Conservation (phyloP, 129 eudicot species). For the Scalesia atractyloides region DNA sequence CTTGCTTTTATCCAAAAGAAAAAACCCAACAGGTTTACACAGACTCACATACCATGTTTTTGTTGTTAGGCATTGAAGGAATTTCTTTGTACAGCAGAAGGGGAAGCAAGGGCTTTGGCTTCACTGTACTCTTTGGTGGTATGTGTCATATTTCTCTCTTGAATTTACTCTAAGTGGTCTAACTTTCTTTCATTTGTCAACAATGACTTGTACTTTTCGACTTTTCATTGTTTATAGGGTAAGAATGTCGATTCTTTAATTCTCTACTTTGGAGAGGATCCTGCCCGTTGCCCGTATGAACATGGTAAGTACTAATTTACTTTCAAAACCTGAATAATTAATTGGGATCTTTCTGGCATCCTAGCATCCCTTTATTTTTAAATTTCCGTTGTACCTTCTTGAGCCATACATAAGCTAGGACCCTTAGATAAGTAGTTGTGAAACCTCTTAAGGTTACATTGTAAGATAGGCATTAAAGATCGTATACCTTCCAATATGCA, state of each 20-base stretch:
- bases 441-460: too few species aligned
- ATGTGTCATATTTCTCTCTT: constrained; percentile 28
- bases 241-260: constrained; percentile 84
- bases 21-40: too few species aligned
- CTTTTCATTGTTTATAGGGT: constrained; percentile 53
- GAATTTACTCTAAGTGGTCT: background rate
- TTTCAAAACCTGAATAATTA: background rate
- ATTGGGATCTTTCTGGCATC: background rate
- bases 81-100: constrained; percentile 76
- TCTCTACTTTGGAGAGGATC: constrained; percentile 96
- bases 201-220: background rate
- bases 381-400: too few species aligned
- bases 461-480: too few species aligned
- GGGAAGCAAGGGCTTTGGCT: constrained; percentile 90
- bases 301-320: constrained; percentile 55
- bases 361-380: background rate
- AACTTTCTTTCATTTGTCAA: background rate
- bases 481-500: too few species aligned
- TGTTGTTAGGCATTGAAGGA: constrained; percentile 67
- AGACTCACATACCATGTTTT: constrained; percentile 4
- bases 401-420: background rate
- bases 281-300: constrained; percentile 86
- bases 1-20: background rate
- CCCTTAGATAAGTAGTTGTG: too few species aligned
- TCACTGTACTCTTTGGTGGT: constrained; percentile 85